Percentiles rank a stretch among this genome's conserved stretches.
Evolutionary conservation across 352 stramenopile species (phyloP).

Genomic region (Bremia lactucae): DNA sequence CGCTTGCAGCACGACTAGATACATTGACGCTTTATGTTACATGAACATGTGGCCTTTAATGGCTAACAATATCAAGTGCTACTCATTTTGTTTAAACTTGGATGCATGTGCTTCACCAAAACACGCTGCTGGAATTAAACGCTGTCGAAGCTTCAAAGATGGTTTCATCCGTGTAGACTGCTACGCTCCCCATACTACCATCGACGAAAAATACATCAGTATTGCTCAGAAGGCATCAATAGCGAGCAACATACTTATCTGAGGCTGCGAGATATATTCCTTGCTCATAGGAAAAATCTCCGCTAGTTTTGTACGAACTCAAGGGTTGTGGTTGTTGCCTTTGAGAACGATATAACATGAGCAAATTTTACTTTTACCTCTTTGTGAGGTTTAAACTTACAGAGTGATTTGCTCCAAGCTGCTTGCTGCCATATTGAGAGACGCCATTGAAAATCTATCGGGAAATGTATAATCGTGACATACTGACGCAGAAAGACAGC

Average conservation of each 20-base stretch:
- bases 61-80: background rate
- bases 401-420: constrained; percentile 21
- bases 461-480: background rate
- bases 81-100: constrained; percentile 6
- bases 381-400: constrained; percentile 25
- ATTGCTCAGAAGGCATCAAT: background rate
- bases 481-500: background rate
- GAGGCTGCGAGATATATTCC: constrained; percentile 48
- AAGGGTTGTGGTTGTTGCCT: constrained; percentile 14
- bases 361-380: too few species aligned
- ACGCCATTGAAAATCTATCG: constrained; percentile 29
- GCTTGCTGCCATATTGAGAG: constrained; percentile 15
- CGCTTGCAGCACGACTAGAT: constrained; percentile 34
- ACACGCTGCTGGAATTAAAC: constrained; percentile 6
- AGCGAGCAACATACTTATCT: constrained; percentile 42
- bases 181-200: constrained; percentile 37
- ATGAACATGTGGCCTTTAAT: background rate
- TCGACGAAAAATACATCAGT: constrained; percentile 4
- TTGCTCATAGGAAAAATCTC: constrained; percentile 49
- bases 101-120: constrained; percentile 4
- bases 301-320: constrained; percentile 60
- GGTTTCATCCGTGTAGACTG: constrained; percentile 36
- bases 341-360: too few species aligned
- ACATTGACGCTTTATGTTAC: background rate
- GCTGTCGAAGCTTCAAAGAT: constrained; percentile 10